Conservation (phyloP, 352 stramenopile genomes). For the Thraustochytrium striatum region DNA sequence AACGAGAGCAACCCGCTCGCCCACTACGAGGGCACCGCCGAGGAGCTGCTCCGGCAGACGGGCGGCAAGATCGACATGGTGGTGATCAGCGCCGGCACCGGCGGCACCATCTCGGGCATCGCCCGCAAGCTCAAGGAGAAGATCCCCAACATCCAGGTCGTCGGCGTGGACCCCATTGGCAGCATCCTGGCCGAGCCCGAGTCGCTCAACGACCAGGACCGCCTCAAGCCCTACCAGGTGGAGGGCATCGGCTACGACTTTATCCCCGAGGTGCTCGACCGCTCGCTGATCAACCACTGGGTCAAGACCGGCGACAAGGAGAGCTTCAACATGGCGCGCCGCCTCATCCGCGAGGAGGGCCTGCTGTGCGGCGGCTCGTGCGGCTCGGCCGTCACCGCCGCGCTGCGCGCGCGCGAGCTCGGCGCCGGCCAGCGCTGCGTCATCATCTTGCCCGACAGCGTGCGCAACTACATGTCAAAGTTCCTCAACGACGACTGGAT, state of each 20-base stretch:
- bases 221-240: constrained; percentile 83
- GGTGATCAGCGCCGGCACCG: constrained; percentile 85
- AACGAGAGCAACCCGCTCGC: constrained; percentile 91
- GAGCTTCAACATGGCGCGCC: constrained; percentile 83
- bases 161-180: constrained; percentile 81
- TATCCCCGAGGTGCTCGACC: constrained; percentile 88
- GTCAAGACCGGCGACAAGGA: constrained; percentile 88
- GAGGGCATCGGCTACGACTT: constrained; percentile 97
- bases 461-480: constrained; percentile 98
- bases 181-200: constrained; percentile 87
- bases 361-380: constrained; percentile 88
- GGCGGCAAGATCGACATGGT: constrained; percentile 86
- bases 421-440: constrained; percentile 82
- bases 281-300: constrained; percentile 85
- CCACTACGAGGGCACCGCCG: constrained; percentile 90
- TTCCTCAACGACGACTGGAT: constrained; percentile 92
- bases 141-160: constrained; percentile 72
- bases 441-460: constrained; percentile 88
- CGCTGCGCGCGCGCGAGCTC: constrained; percentile 77
- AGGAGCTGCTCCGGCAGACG: constrained; percentile 88
- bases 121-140: constrained; percentile 88
- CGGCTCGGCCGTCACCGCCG: constrained; percentile 76
- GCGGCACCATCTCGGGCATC: constrained; percentile 88
- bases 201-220: constrained; percentile 83
- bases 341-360: constrained; percentile 89